Percentiles rank a stretch among this genome's conserved stretches.
Evolutionary conservation across 345 rosid species (phyloP).

Genomic region (Leavenworthia alabamica): DNA sequence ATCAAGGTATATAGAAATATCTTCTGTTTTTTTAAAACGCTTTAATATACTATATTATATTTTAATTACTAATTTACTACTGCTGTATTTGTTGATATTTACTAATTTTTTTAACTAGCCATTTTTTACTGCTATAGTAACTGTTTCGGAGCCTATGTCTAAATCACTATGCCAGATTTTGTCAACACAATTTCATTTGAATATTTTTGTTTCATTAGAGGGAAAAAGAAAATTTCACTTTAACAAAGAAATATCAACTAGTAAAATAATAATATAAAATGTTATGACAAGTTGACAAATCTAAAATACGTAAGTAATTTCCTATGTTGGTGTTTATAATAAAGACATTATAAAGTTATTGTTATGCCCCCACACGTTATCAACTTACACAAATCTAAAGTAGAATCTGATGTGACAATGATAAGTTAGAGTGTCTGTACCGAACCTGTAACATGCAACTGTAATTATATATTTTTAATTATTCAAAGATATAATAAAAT

Average conservation of each 20-base stretch:
- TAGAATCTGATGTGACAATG: conserved; percentile 14
- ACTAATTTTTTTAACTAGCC: background rate
- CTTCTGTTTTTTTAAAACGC: too few relatives aligned
- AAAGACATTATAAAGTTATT: conserved; percentile 17
- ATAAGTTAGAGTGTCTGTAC: conserved; percentile 21
- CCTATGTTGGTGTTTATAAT: conserved; percentile 24
- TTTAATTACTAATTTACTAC: too few relatives aligned
- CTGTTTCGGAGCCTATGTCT: background rate
- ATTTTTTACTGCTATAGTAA: background rate
- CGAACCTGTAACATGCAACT: conserved; percentile 17
- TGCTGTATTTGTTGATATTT: too few relatives aligned
- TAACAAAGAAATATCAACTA: background rate
- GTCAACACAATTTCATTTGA: conserved; percentile 16
- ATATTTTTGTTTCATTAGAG: background rate
- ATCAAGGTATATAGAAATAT: too few relatives aligned
- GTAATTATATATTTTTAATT: background rate
- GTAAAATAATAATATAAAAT: conserved; percentile 6
- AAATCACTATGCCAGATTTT: background rate
- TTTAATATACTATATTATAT: too few relatives aligned
- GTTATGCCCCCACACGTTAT: conserved; percentile 28
- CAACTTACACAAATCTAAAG: conserved; percentile 13
- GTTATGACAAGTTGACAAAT: conserved; percentile 13
- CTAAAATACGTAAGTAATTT: conserved; percentile 7
- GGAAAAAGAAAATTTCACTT: background rate
- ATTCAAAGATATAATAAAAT: background rate